Base-by-base conservation (phyloP, 805 yeast genomes). In the Kodamaea hsintzibuensis region DNA sequence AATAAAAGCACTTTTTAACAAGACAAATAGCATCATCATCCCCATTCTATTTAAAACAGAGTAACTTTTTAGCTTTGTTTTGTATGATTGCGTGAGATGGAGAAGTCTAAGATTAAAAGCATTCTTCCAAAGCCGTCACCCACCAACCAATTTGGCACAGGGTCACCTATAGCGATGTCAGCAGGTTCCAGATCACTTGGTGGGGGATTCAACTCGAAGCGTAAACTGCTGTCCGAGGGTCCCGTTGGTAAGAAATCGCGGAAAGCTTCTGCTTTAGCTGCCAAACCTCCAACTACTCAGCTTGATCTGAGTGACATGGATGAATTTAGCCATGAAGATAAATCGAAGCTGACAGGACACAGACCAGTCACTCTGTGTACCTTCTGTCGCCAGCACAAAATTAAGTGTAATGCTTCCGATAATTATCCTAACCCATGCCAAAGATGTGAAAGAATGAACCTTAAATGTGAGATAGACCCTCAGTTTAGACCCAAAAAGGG, bases 361-460 rank as follows among this genome's bases (percentile, higher is more conserved):
- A 73, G 97, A 53, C 97, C 97, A 0, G 96, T 91, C 1, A 90
- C 96, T 0, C 88, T 96, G 2, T 92, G 98, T 66, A 89, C 97
- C 0, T 95, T 91, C 67, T 92, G 98, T 66, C 82, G 98, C 50
- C 97, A 92, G 66, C 97, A 91, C 68, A 92, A 92, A 70, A 91
- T 92, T 68, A 88, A 88, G 66, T 92, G 98, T 71, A 90, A 92
- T 66, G 98, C 98, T 0, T 82, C 90, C 2, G 92, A 88, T 18
- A 83, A 86, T 57, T 88, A 81, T 60, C 97, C 97, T 0, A 74
- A 77, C 6, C 88, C 97, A 0, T 92, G 98, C 68, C 81, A 87
- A 14, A 71, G 97, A 56, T 92, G 98, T 71, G 86, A 83, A 51
- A 79, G 88, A 64, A 87, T 89, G 89, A 86, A 84, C 2, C 74